Evolutionary conservation across 176 grass and related monocot species (phyloP), one percentile per base, ranked within the genome.

Genomic region (Triticum urartu): DNA sequence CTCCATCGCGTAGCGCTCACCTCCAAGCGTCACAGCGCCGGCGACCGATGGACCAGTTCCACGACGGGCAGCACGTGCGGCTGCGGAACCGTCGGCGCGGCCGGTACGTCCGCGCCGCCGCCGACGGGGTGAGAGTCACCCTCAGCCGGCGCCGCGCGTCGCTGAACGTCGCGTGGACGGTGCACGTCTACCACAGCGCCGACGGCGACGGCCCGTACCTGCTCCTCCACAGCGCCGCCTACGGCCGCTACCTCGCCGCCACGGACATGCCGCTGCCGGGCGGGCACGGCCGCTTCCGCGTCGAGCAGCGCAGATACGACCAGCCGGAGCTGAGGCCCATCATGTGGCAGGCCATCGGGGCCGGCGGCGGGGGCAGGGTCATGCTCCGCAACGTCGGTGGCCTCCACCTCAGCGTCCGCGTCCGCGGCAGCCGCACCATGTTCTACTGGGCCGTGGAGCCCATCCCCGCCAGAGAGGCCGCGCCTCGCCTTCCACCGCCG

Each of bases 221-320:
- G 5, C 84, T 78, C 22, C 75, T 86, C 48, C 84, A 33, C 14
- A 15, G 34, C 48, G 84, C 69, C 24, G 81, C 61, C 72, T 86
- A 86, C 64, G 84, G 84, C 10, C 64, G 73, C 38, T 86, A 86
- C 75, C 84, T 79, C 62, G 74, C 28, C 1, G 7, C 32, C 32
- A 17, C 21, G 36, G 28, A 9, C 62, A 18, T 5, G 10, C 18
- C 17, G 32, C 62, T 74, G 14, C 64, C 63, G 45, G 22, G 9
- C 20, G 48, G 33, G 18, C 0, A 5, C 40, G 1, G 0, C 15
- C 68, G 54, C 69, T 39, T 13, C 70, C 52, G 54, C 40, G 32
- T 13, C 70, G 4, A 11, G 34, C 75, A 59, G 35, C 33, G 5
- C 28, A 22, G 58, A 6, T 39, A 70, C 68, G 56, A 26, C 13